Base-by-base conservation (phyloP, 176 grass and related monocot genomes). In the Tuctoria greenei region DNA sequence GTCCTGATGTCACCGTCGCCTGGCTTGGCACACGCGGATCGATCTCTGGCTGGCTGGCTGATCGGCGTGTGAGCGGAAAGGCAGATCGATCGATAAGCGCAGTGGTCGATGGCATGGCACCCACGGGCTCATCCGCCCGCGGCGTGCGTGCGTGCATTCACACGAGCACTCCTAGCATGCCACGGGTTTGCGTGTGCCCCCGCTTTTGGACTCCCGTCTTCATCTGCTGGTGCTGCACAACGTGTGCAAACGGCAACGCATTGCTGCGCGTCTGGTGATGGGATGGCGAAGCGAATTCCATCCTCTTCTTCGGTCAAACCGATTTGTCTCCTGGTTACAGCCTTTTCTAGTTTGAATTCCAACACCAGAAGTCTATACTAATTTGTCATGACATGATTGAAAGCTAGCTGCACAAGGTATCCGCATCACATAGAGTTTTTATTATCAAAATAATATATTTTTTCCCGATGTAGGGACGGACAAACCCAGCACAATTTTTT, bases 1-100 rank as follows among this genome's bases (percentile, higher is more conserved):
- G 67, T 66, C 49, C 8, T 87, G 74, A 87, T 52, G 79, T 87
- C 85, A 82, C 74, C 50, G 31, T 60, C 58, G 8, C 51, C 17
- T 12, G 6, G 31, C 31, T 31, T 31, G 31, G 31, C 31, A 31
- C 31, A 31, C 55, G 55, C 55, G 55, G 21, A 26, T 23, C n/a
- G 20, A 18, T 50, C 47, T 18, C 15, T 50, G 46, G 8, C 36
- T 12, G 24, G 5, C 50, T 21, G 52, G 52, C 20, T 56, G n/a
- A 9, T 20, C n/a, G 9, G 10, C 10, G 55, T 26, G 10, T 26
- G 10, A 26, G 55, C 23, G 10, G 23, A 26, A 12, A 58, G 23
- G 55, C 55, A 12, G 50, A 54, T n/a, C 50, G 55, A 13, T 31
- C 42, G 42, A 43, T 43, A 43, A 43, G 42, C 42, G 8, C 42